Percentiles rank a stretch among this genome's conserved stretches.
Conservation (phyloP, 2,329 filamentous ascomycete genomes). For the Venturia asperata region DNA sequence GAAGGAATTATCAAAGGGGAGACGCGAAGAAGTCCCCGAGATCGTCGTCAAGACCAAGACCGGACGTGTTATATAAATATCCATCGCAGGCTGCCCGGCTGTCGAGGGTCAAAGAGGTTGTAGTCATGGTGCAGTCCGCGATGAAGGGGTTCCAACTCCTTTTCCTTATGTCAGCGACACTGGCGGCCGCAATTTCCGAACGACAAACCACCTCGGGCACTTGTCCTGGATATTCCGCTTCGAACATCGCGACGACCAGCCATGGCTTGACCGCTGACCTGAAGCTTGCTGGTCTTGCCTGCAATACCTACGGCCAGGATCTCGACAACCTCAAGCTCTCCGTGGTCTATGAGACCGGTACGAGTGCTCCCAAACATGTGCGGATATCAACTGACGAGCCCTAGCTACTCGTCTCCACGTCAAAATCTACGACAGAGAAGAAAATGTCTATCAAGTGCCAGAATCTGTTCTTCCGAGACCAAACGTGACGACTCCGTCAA, state of each 20-base stretch:
- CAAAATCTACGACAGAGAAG: conserved; percentile 62
- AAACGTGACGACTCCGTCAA: conserved; percentile 27
- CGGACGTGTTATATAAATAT: no score
- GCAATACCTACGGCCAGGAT: conserved; percentile 54
- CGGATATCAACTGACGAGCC: conserved; percentile 4
- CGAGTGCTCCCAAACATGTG: conserved; percentile 17
- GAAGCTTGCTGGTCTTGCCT: conserved; percentile 58
- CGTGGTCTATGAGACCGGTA: conserved; percentile 57
- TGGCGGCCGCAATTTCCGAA: background rate
- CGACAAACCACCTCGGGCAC: background rate
- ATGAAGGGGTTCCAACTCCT: no score
- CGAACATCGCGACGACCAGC: conserved; percentile 47
- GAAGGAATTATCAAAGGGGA: no score
- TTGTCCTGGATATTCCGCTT: conserved; percentile 63
- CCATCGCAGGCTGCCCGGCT: no score
- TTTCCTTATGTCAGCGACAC: background rate
- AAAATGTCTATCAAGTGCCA: conserved; percentile 68
- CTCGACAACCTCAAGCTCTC: conserved; percentile 49
- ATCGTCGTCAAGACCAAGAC: no score
- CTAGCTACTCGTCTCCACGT: conserved; percentile 63
- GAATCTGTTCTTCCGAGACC: conserved; percentile 61
- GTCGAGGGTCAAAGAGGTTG: no score
- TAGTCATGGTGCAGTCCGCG: no score
- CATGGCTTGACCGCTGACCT: conserved; percentile 62
- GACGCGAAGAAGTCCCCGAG: no score